Evolutionary conservation across 2,329 filamentous ascomycete genomes (phyloP).

Genomic region (Epichloe festucae): DNA sequence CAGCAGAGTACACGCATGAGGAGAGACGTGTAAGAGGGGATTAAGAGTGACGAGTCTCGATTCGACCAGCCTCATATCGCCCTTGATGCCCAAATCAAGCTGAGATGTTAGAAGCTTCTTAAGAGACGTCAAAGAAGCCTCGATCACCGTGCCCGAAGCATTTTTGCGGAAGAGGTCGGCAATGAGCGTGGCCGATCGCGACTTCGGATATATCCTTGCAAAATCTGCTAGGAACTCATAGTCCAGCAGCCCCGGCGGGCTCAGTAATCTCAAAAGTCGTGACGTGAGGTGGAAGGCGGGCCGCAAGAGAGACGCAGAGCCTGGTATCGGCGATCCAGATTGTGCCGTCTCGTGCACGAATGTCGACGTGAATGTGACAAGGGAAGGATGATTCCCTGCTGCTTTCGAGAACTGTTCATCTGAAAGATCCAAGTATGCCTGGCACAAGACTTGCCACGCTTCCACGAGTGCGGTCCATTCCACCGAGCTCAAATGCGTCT

Average conservation of each 20-base stretch:
- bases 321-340: slow-evolving; percentile 12
- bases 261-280: slow-evolving; percentile 35
- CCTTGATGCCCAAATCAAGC: slow-evolving; percentile 47
- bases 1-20: slow-evolving; percentile 46
- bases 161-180: slow-evolving; percentile 37
- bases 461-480: slow-evolving; percentile 72
- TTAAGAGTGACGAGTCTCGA: slow-evolving; percentile 44
- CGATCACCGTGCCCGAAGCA: slow-evolving; percentile 27
- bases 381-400: slow-evolving; percentile 42
- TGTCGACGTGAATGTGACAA: slow-evolving; percentile 29
- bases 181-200: slow-evolving; percentile 39
- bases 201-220: slow-evolving; percentile 53
- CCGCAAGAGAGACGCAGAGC: slow-evolving; percentile 40
- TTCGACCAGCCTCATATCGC: slow-evolving; percentile 42
- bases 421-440: slow-evolving; percentile 48
- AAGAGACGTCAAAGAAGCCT: slow-evolving; percentile 41
- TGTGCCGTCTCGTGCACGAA: slow-evolving; percentile 46
- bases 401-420: slow-evolving; percentile 39
- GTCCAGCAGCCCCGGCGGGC: slow-evolving; percentile 37
- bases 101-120: slow-evolving; percentile 50
- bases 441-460: slow-evolving; percentile 59
- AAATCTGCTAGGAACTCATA: slow-evolving; percentile 61
- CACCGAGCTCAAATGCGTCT: slow-evolving; percentile 47
- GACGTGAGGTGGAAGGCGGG: slow-evolving; percentile 51
- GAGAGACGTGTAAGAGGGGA: slow-evolving; percentile 48